Conservation (phyloP, 2,329 filamentous ascomycete genomes). For the Aspergillus sp. region DNA sequence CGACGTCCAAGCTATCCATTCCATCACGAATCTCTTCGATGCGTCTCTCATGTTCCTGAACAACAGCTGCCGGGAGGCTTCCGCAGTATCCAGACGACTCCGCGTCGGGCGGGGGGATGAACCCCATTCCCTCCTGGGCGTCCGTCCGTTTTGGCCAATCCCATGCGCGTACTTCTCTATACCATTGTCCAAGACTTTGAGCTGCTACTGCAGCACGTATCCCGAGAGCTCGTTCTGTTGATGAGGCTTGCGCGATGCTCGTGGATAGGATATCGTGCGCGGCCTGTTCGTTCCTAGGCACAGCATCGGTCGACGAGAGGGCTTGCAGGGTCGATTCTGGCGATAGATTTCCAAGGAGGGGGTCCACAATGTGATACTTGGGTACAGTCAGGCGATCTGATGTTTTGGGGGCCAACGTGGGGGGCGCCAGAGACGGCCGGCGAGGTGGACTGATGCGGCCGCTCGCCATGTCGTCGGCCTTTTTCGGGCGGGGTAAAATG, state of each 20-base stretch:
- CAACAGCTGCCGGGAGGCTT: conserved; percentile 64
- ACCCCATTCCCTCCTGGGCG: conserved; percentile 42
- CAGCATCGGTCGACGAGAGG: conserved; percentile 45
- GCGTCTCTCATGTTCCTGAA: conserved; percentile 68
- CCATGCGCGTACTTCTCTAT: conserved; percentile 59
- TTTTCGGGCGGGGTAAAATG: neutral
- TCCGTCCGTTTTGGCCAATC: conserved; percentile 51
- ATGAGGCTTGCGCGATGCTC: conserved; percentile 57
- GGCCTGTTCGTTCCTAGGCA: conserved; percentile 37
- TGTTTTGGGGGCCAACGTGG: conserved; percentile 37
- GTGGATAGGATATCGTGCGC: conserved; percentile 43
- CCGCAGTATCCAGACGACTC: conserved; percentile 60
- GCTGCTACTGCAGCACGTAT: conserved; percentile 60
- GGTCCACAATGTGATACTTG: conserved; percentile 42
- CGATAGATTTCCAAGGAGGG: conserved; percentile 53
- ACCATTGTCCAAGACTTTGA: conserved; percentile 59
- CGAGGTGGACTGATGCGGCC: conserved; percentile 31
- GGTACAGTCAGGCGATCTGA: conserved; percentile 39
- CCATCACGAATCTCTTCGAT: conserved; percentile 68
- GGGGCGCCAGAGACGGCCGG: conserved; percentile 29
- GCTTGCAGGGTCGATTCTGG: conserved; percentile 55
- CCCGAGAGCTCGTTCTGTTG: conserved; percentile 58
- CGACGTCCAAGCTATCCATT: conserved; percentile 45
- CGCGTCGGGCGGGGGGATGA: conserved; percentile 31
- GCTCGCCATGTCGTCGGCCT: conserved; percentile 29